Base-by-base conservation (phyloP, 495 filamentous ascomycete genomes). In the Annulohypoxylon moriforme region DNA sequence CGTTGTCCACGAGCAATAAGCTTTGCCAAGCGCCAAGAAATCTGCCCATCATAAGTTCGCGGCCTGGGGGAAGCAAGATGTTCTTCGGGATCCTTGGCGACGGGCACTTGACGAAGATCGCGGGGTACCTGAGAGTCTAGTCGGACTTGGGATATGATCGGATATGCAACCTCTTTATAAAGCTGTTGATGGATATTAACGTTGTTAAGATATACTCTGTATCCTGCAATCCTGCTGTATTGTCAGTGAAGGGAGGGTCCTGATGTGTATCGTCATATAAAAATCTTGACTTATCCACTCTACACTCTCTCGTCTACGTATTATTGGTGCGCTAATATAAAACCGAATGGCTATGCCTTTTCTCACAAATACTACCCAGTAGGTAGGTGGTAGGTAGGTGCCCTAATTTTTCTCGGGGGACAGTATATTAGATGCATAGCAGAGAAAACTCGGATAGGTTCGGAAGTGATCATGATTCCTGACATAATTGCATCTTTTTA, bases 21-120 rank as follows among this genome's bases (percentile, higher is more conserved):
- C 76, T 76, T 77, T 77, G 76, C 76, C 76, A 77, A 77, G 76
- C 36, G 60, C 44, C 66, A 64, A 66, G 70, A 52, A 56, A 56
- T 13, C 16, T 49, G 69, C 50, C 47, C 46, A 65, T 46, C 58
- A 60, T 58, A 71, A 40, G 49, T 59, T 59, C 31, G 53, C 57
- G 36, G 65, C 22, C 52, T 62, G 66, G 60, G 58, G 58, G 38
- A 73, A 63, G 61, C 56, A 73, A 70, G 67, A 50, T 57, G 60
- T 73, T 55, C 64, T 73, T 73, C 64, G 55, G 64, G 64, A 55
- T 49, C 18, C 64, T 68, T 73, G 64, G 64, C 64, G 60, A 61
- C 60, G 60, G 36, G 16, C 36, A 61, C 61, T 40, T 55, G 60
- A 44, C 59, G 34, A 73, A 64, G 69, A 64, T 67, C 59, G 68